Conservation (phyloP, 2,329 filamentous ascomycete species). For the Ophiocordyceps robertsii region DNA sequence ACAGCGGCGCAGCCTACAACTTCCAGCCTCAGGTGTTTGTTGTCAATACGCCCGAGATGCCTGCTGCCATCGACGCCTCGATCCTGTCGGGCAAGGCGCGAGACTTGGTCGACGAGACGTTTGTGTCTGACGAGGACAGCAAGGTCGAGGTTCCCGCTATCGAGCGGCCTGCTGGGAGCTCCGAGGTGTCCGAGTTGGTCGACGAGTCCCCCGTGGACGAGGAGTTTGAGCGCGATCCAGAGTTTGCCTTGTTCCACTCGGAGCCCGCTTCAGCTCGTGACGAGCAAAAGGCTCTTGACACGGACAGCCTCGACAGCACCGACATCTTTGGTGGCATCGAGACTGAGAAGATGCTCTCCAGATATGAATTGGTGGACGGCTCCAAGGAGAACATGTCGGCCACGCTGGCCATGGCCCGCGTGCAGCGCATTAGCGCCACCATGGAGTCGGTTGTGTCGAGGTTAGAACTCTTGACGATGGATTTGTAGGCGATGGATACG, state of each 20-base stretch:
- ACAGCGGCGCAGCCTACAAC: constrained; percentile 34
- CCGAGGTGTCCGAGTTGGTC: constrained; percentile 13
- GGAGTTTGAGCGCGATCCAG: constrained; percentile 49
- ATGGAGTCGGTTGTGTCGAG: constrained; percentile 21
- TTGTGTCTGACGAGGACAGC: constrained; percentile 28
- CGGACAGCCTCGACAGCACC: constrained; percentile 24
- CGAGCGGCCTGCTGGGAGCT: constrained; percentile 29
- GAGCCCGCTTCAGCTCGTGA: constrained; percentile 13
- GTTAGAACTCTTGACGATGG: constrained; percentile 22
- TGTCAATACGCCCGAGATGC: constrained; percentile 57
- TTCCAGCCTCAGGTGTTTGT: constrained; percentile 63
- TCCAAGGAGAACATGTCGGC: constrained; percentile 33
- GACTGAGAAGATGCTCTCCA: constrained; percentile 49
- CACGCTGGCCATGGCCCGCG: constrained; percentile 30
- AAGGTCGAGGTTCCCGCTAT: constrained; percentile 44
- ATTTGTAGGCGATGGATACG: constrained; percentile 13
- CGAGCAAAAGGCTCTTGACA: constrained; percentile 25
- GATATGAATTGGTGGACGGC: constrained; percentile 51
- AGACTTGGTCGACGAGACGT: constrained; percentile 34
- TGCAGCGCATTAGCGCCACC: constrained; percentile 32
- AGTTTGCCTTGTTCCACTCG: constrained; percentile 47
- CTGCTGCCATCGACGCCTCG: constrained; percentile 43
- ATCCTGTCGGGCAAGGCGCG: constrained; percentile 59
- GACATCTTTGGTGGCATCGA: constrained; percentile 41
- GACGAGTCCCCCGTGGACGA: constrained; percentile 26